Evolutionary conservation across 2,329 filamentous ascomycete species (phyloP).

Genomic region (Paraconiothyrium brasiliense): DNA sequence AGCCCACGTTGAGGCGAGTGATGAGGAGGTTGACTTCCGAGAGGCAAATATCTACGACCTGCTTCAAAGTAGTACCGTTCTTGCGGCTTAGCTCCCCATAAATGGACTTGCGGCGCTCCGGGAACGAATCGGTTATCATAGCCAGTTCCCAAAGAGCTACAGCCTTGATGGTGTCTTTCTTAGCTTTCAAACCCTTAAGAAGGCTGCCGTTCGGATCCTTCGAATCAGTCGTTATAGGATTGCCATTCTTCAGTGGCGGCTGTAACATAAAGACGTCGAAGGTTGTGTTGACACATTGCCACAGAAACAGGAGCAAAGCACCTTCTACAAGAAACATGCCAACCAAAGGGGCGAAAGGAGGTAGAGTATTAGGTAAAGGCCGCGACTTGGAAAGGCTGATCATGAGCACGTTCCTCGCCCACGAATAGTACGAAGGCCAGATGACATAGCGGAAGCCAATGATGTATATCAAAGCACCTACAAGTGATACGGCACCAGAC

Average conservation of each 20-base stretch:
- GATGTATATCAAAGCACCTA: constrained; percentile 39
- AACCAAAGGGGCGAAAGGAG: constrained; percentile 65
- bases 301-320: constrained; percentile 73
- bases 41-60: constrained; percentile 76
- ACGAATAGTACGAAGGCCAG: constrained; percentile 64
- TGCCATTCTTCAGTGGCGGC: constrained; percentile 83
- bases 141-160: constrained; percentile 94
- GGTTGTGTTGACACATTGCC: constrained; percentile 78
- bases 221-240: constrained; percentile 82
- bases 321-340: constrained; percentile 64
- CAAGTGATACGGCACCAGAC: constrained; percentile 60
- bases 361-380: constrained; percentile 65
- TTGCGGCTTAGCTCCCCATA: constrained; percentile 88
- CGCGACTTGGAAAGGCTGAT: constrained; percentile 77
- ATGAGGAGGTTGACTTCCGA: constrained; percentile 74
- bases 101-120: constrained; percentile 79
- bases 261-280: constrained; percentile 84
- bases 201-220: constrained; percentile 93
- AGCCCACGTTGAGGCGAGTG: constrained; percentile 68
- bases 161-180: constrained; percentile 78
- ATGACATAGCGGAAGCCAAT: constrained; percentile 37
- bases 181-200: constrained; percentile 82
- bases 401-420: constrained; percentile 70
- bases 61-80: constrained; percentile 82
- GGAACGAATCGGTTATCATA: constrained; percentile 78